Evolutionary conservation across 352 stramenopile genomes (phyloP).

Genomic region (Pythium phragmitis): DNA sequence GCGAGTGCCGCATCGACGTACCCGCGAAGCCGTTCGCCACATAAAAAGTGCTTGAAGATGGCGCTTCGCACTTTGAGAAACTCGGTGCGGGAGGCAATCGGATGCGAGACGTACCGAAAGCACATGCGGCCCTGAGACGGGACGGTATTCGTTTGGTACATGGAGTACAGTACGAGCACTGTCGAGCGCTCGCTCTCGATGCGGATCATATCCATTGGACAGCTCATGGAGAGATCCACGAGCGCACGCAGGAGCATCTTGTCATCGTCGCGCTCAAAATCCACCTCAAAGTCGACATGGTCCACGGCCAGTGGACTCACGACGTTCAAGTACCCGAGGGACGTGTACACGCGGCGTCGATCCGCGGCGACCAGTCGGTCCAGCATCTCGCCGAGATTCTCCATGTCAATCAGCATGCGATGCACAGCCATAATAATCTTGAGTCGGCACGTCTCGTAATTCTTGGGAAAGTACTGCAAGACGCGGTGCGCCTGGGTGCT

Average conservation of each 20-base stretch:
- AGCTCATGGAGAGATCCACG: conserved; percentile 62
- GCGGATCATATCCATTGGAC: conserved; percentile 67
- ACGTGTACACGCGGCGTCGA: conserved; percentile 39
- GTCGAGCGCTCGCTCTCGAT: conserved; percentile 64
- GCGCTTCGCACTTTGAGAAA: conserved; percentile 42
- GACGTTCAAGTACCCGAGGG: conserved; percentile 60
- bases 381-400: conserved; percentile 56
- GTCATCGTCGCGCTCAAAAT: conserved; percentile 67
- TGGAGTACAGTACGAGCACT: conserved; percentile 72
- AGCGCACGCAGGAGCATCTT: conserved; percentile 59
- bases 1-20: conserved; percentile 26
- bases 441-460: conserved; percentile 53
- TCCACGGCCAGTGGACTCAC: conserved; percentile 59
- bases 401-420: conserved; percentile 62
- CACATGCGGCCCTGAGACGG: conserved; percentile 47
- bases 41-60: conserved; percentile 56
- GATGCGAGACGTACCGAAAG: conserved; percentile 65
- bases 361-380: conserved; percentile 47
- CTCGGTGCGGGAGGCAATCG: conserved; percentile 34
- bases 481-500: conserved; percentile 51
- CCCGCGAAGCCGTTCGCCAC: conserved; percentile 41
- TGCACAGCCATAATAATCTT: conserved; percentile 55
- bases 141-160: conserved; percentile 74
- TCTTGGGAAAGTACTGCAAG: conserved; percentile 74
- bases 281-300: conserved; percentile 64